Base-by-base conservation (phyloP, 371 early-diverging fungal species). In the Umbelopsis sp. region DNA sequence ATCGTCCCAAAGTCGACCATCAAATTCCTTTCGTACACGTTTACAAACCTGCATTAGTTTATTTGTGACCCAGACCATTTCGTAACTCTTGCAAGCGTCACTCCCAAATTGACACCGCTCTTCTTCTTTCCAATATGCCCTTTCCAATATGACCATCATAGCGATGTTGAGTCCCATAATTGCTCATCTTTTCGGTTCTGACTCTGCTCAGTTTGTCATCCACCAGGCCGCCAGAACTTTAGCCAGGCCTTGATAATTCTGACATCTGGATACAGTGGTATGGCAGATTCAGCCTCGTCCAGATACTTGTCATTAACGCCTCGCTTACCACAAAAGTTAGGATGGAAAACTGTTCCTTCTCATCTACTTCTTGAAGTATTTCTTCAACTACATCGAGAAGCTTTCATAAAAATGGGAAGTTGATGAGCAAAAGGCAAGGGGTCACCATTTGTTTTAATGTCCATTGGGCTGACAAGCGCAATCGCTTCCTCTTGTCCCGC, bases 401-500 rank as follows among this genome's bases (percentile, higher is more conserved):
- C 35, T 35, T 18, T 1, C 12, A 57, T 5, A 2, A 37, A 37
- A 6, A 57, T 8, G 18, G 57, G 57, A 6, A 57, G n/a, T 35
- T 57, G 57, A 57, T 57, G 29, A 12, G 57, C 29, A 35, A 57
- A 57, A 57, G 57, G 35, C 1, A 57, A 8, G 32, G 57, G 57
- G 1, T 57, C 57, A 8, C 29, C 12, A 65, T 72, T 72, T 37
- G 67, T 41, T 9, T 71, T 69, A 0, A 66, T 68, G 16, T 70
- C 12, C 62, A 41, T 41, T 7, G 41, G 12, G 7, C 62, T 50
- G 1, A 72, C 74, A 4, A 68, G 70, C 22, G 70, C 45, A 6
- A 64, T 64, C 18, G 72, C 74, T 24, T 80, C 80, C 32, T 78
- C 76, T 53, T 69, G 68, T 41, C 78, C 80, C 80, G 67, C 7